Evolutionary conservation across 768 basidiomycete genomes (phyloP).

Genomic region (Mycena leptocephala): DNA sequence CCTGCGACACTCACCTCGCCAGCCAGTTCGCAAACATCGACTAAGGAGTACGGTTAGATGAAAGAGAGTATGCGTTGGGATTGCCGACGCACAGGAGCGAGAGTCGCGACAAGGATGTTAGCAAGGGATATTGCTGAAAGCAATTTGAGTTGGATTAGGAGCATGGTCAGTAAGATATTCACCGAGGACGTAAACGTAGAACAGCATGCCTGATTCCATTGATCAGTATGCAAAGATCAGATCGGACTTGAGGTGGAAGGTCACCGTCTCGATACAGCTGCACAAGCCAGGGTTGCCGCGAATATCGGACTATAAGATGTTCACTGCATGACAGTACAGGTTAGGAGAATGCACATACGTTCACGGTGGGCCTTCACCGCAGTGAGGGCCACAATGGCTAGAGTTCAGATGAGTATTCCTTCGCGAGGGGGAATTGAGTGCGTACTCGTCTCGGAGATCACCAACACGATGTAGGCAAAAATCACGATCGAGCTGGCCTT

Average conservation of each 20-base stretch:
- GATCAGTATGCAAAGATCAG: not conserved
- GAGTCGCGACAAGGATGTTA: conserved; percentile 56
- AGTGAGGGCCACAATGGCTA: conserved; percentile 59
- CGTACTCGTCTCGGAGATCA: conserved; percentile 58
- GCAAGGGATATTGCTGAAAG: conserved; percentile 54
- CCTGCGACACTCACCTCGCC: not conserved
- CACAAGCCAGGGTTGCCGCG: conserved; percentile 51
- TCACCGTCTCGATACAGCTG: conserved; percentile 58
- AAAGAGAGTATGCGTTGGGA: not conserved
- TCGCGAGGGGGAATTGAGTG: not conserved
- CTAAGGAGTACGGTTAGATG: not conserved
- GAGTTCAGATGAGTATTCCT: too few species aligned
- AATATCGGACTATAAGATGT: conserved; percentile 46
- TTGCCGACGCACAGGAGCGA: conserved; percentile 48
- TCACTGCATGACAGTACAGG: not conserved
- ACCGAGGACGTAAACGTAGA: conserved; percentile 57
- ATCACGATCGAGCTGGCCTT: conserved; percentile 55
- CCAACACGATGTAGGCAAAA: conserved; percentile 54
- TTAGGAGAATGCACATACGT: conserved; percentile 44
- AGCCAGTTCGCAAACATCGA: not conserved
- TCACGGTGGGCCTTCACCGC: conserved; percentile 53
- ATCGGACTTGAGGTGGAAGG: not conserved
- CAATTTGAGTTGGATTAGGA: not conserved
- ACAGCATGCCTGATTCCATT: conserved; percentile 51
- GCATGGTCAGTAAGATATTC: too few species aligned